A percentile compares a stretch with the other conserved stretches of the same genome.
Evolutionary conservation across 2,329 filamentous ascomycete genomes (phyloP).

Genomic region (Lachnellula arida): DNA sequence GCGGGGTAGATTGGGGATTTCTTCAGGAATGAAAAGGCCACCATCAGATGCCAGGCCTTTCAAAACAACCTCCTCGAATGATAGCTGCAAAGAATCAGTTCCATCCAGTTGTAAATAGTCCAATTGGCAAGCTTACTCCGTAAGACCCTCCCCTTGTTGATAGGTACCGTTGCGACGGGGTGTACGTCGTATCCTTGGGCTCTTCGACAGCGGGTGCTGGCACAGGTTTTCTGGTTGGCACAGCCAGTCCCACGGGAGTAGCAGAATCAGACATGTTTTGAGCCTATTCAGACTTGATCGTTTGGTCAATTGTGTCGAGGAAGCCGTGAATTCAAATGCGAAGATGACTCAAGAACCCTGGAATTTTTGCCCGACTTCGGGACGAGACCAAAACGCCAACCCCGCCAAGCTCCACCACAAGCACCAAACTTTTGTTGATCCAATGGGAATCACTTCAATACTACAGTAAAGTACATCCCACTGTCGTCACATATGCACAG

Average conservation of each 20-base stretch:
- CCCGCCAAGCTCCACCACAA: background rate
- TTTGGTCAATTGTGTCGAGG: background rate
- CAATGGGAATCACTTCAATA: background rate
- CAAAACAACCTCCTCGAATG: constrained; percentile 86
- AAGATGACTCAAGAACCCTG: background rate
- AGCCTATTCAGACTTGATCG: background rate
- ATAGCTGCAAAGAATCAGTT: constrained; percentile 52
- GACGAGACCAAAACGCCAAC: background rate
- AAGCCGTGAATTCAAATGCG: background rate
- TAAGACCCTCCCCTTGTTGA: constrained; percentile 60
- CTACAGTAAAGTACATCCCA: too few species aligned
- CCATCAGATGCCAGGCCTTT: constrained; percentile 85
- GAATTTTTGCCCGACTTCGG: background rate
- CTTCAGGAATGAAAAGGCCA: constrained; percentile 83
- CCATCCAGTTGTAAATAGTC: constrained; percentile 9
- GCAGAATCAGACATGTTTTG: constrained; percentile 16
- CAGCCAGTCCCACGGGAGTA: constrained; percentile 20
- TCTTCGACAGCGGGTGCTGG: constrained; percentile 13
- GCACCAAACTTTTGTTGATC: background rate
- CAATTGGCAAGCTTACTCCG: constrained; percentile 42
- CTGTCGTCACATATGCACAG: too few species aligned
- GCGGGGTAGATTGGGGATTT: constrained; percentile 61
- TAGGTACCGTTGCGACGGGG: constrained; percentile 55
- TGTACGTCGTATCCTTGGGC: constrained; percentile 30
- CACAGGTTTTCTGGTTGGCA: constrained; percentile 17